phyloP scores from a whole-genome alignment of 164 flowering plant genomes.

The Macadamia integrifolia region DNA sequence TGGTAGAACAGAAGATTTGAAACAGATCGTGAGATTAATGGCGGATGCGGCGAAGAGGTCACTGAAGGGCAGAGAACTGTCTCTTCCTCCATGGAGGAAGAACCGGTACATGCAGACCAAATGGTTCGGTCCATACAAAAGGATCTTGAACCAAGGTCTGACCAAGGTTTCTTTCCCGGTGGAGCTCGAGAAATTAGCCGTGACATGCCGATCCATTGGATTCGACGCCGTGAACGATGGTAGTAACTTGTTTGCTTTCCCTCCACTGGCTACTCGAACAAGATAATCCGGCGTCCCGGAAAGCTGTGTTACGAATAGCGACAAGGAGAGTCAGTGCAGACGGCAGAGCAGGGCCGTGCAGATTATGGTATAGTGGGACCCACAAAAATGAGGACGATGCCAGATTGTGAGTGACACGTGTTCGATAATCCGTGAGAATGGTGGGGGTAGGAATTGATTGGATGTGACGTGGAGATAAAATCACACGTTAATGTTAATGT shows the following conservation, averaged over 20 bases:
- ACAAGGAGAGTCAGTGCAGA: too few species aligned
- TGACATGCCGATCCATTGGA: conserved; percentile 50
- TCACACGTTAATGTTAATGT: too few species aligned
- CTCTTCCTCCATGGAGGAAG: conserved; percentile 82
- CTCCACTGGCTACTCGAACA: conserved; percentile 33
- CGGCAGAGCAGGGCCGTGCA: too few species aligned
- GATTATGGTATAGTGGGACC: too few species aligned
- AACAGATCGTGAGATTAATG: conserved; percentile 38
- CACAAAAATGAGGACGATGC: too few species aligned
- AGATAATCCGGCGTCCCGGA: conserved; percentile 19
- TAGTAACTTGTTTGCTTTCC: conserved; percentile 22
- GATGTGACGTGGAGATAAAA: too few species aligned
- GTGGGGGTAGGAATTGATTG: too few species aligned
- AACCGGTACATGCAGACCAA: conserved; percentile 64
- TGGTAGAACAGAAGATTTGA: conserved; percentile 52
- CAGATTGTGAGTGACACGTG: too few species aligned
- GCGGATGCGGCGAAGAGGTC: conserved; percentile 58
- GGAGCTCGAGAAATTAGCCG: conserved; percentile 12
- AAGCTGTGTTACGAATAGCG: too few species aligned
- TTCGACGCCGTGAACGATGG: conserved; percentile 34
- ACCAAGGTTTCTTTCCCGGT: background rate
- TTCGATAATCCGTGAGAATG: too few species aligned
- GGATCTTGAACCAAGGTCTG: conserved; percentile 34
- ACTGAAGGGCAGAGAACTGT: conserved; percentile 42
- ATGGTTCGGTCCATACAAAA: conserved; percentile 68